phyloP scores from a whole-genome alignment of 2,329 filamentous ascomycete genomes.

The Verticillium zaregamsianum region DNA sequence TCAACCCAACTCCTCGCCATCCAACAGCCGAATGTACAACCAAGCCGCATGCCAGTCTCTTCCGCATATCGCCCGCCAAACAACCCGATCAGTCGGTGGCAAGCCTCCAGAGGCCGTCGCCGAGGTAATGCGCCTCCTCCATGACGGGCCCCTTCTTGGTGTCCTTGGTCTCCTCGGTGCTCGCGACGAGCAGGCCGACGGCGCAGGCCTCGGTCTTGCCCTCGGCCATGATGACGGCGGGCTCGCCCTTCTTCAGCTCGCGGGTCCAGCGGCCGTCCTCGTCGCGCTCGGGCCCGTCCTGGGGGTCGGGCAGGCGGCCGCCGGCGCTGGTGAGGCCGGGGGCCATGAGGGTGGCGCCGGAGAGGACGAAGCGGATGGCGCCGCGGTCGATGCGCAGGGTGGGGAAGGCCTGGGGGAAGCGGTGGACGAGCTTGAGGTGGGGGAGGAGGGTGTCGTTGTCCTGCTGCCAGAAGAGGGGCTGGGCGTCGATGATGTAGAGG shows the following conservation, averaged over 20 bases:
- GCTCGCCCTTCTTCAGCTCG: conserved; percentile 74
- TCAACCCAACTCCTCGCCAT: neutral
- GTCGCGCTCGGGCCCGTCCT: conserved; percentile 32
- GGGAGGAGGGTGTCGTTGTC: conserved; percentile 72
- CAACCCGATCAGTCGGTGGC: conserved; percentile 34
- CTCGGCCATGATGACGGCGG: conserved; percentile 87
- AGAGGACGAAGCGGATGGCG: conserved; percentile 93
- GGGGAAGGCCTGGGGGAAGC: conserved; percentile 80
- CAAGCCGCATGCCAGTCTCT: neutral
- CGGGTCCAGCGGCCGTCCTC: conserved; percentile 54
- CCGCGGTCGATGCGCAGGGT: conserved; percentile 88
- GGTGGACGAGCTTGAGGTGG: conserved; percentile 84
- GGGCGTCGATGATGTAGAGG: conserved; percentile 76
- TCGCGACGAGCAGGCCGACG: conserved; percentile 76
- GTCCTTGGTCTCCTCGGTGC: conserved; percentile 87
- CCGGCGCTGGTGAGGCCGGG: conserved; percentile 84
- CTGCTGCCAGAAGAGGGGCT: conserved; percentile 89
- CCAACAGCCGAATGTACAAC: neutral
- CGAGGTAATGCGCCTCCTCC: conserved; percentile 88
- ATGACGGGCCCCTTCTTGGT: conserved; percentile 94
- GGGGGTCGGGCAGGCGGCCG: conserved; percentile 66
- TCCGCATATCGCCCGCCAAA: neutral
- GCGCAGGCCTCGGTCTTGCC: conserved; percentile 90
- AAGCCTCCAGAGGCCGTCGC: conserved; percentile 88
- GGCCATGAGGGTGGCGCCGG: conserved; percentile 92